Conservation (phyloP, 78 protist genomes). For the Isochrysis galbana region DNA sequence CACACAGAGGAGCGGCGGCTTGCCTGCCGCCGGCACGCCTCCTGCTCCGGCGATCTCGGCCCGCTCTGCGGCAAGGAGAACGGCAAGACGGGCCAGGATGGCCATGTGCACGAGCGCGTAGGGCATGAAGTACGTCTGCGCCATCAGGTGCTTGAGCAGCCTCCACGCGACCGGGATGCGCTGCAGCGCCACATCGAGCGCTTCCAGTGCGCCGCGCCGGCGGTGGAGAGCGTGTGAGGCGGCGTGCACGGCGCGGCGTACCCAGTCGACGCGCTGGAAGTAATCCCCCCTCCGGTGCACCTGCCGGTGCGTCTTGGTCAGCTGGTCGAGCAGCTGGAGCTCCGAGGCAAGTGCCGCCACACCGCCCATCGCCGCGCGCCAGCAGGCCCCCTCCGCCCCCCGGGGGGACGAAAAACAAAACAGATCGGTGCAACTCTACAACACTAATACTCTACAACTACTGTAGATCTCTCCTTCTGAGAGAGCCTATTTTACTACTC, state of each 20-base stretch:
- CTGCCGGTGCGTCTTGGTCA: neutral
- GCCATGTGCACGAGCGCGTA: neutral
- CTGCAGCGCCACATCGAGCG: neutral
- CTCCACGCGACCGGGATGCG: neutral
- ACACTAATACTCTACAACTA: too few species aligned
- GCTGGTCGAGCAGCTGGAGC: neutral
- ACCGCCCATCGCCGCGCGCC: too few species aligned
- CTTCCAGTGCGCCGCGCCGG: neutral
- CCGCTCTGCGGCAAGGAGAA: too few species aligned
- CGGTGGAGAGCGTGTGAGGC: neutral
- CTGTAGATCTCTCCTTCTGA: too few species aligned
- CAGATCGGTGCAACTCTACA: too few species aligned
- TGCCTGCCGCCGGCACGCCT: too few species aligned
- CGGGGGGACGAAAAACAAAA: too few species aligned
- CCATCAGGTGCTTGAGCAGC: neutral
- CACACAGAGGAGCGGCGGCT: too few species aligned
- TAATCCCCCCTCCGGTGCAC: neutral
- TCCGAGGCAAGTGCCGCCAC: neutral
- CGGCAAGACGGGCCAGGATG: too few species aligned
- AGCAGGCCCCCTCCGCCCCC: too few species aligned
- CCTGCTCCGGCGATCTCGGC: too few species aligned
- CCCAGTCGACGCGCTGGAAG: neutral
- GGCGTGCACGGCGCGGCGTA: neutral
- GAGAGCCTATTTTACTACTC: too few species aligned
- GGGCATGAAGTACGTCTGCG: neutral